Evolutionary conservation across 2,329 filamentous ascomycete species (phyloP), one percentile per base, ranked within the genome.

Genomic region (Pseudocercospora musae): DNA sequence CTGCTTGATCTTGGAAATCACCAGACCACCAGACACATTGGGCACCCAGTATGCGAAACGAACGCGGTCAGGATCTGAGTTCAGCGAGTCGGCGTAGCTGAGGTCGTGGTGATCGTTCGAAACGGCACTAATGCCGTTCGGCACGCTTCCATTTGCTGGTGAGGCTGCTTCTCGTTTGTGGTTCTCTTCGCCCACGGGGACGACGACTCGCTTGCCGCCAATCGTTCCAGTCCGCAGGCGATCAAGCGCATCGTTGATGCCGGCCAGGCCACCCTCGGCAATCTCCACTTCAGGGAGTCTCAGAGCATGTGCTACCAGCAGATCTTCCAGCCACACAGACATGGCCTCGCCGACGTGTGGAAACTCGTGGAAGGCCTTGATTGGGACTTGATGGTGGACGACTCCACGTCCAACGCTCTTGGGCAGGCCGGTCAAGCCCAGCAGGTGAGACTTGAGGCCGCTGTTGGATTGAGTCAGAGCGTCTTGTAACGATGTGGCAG

Each of bases 281-380:
- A 85, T 83, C 18, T 89, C 81, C n/a, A 90, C 84, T 29, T 89
- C 86, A 0, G 89, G 89, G 4, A 87, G 80, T 4, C 79, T 76
- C 2, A 92, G 69, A 0, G 80, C 71, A 0, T 81, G 79, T 0
- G 80, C 77, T 8, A 81, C 78, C 6, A 92, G 74, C n/a, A 92
- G 74, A 23, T 80, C 77, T 72, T 91, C 89, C 25, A 91, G 76
- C 89, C 89, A 92, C 1, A 78, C 72, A 11, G 86, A 85, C 58
- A 91, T 72, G 0, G 80, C 80, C 65, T 87, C 83, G 0, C 90
- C 90, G 0, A 92, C 79, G 1, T 80, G 79, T 0, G 85, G 83
- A 0, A 87, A 81, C 62, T 89, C 86, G 70, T 93, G 90, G 70
- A 91, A 92, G 3, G 91, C 70, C 74, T 92, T 92, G 64, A 93